Percentiles rank a stretch among this genome's conserved stretches.
Evolutionary conservation across 2,329 filamentous ascomycete genomes (phyloP).

Genomic region (Geosmithia flava): DNA sequence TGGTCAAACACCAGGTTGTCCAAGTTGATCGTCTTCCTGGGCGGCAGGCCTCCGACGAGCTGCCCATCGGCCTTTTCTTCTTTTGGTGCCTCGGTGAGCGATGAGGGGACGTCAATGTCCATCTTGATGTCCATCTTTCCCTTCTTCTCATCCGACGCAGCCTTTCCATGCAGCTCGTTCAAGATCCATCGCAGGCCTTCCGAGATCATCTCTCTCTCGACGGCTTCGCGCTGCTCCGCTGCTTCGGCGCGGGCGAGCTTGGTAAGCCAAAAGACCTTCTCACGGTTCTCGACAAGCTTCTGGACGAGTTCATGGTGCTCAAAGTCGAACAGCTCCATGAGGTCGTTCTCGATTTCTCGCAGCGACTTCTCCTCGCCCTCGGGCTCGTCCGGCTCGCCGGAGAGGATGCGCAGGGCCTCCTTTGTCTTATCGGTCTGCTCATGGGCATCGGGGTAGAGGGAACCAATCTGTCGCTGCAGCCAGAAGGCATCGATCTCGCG

Average conservation of each 20-base stretch:
- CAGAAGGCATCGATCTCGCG: constrained; percentile 96
- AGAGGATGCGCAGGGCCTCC: constrained; percentile 70
- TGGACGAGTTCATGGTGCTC: constrained; percentile 89
- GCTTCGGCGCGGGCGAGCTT: constrained; percentile 73
- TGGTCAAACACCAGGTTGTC: constrained; percentile 96
- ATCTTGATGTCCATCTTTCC: constrained; percentile 82
- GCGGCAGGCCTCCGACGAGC: constrained; percentile 72
- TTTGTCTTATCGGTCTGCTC: constrained; percentile 87
- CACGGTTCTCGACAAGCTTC: constrained; percentile 80
- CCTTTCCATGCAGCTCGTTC: constrained; percentile 73
- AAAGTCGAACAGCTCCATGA: constrained; percentile 98
- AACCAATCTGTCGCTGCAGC: constrained; percentile 85
- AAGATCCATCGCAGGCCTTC: constrained; percentile 79
- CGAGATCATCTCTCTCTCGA: constrained; percentile 86
- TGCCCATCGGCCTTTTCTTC: constrained; percentile 51
- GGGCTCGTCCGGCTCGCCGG: constrained; percentile 55
- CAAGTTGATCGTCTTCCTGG: constrained; percentile 78
- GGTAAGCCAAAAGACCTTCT: constrained; percentile 94
- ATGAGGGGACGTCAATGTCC: constrained; percentile 69
- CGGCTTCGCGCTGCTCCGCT: constrained; percentile 58
- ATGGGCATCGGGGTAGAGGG: constrained; percentile 81
- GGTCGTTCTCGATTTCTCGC: constrained; percentile 91
- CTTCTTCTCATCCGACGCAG: constrained; percentile 44
- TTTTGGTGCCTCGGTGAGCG: constrained; percentile 36
- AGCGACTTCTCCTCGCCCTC: constrained; percentile 75